Percentiles rank a stretch among this genome's conserved stretches.
Conservation (phyloP, 2,329 filamentous ascomycete species). For the Phialemoniopsis sp. region DNA sequence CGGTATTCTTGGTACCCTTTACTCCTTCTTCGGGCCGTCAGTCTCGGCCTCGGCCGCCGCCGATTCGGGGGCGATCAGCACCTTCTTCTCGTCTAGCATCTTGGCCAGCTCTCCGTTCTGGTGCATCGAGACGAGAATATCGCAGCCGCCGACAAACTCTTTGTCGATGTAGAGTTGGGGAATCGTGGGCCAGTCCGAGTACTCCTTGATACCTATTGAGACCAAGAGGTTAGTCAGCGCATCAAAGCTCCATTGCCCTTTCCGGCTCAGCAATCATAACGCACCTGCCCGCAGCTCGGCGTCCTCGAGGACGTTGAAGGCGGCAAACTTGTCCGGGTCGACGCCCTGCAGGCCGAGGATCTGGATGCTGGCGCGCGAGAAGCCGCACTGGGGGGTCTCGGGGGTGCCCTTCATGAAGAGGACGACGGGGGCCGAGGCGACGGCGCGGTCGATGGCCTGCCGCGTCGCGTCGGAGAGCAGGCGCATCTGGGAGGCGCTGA, state of each 20-base stretch:
- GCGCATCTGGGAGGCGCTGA: constrained; percentile 41
- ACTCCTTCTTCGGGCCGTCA: constrained; percentile 32
- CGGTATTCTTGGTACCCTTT: constrained; percentile 6
- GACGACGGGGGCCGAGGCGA: constrained; percentile 84
- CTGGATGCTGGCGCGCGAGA: constrained; percentile 92
- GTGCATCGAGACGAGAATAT: constrained; percentile 96
- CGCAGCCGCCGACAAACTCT: constrained; percentile 96
- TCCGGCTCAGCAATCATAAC: constrained; percentile 9
- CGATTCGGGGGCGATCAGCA: constrained; percentile 60
- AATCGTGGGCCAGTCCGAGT: constrained; percentile 98
- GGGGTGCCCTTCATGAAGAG: constrained; percentile 93
- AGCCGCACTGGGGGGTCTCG: constrained; percentile 77
- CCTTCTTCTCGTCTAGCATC: constrained; percentile 85
- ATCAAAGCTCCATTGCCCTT: background rate
- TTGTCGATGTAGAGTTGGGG: constrained; percentile 93
- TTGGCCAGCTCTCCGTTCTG: constrained; percentile 91
- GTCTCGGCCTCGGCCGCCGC: constrained; percentile 24
- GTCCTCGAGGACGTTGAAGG: constrained; percentile 96
- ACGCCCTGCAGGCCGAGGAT: constrained; percentile 93
- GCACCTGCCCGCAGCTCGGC: constrained; percentile 76
- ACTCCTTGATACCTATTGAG: constrained; percentile 86
- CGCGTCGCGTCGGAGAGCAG: constrained; percentile 77
- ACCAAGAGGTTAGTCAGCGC: background rate
- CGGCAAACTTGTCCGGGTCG: constrained; percentile 93
- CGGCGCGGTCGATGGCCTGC: constrained; percentile 84